Conservation (phyloP, 306 rosid species). For the Ziziphus jujuba region DNA sequence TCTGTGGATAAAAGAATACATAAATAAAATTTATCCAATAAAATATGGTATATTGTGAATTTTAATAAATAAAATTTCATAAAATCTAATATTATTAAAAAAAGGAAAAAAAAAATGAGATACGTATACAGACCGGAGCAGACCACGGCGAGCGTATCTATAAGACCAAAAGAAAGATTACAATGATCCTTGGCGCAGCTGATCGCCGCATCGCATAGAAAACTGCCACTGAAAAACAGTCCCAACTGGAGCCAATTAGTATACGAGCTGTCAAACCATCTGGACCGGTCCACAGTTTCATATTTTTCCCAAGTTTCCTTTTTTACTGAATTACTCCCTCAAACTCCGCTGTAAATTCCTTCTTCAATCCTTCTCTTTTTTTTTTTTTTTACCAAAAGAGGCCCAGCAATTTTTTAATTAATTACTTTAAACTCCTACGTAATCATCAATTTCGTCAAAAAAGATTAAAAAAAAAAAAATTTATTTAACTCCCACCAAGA, state of each 20-base stretch:
- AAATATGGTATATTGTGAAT: too few species aligned
- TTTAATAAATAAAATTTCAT: too few species aligned
- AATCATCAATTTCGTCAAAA: background rate
- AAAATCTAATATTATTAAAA: too few species aligned
- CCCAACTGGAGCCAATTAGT: slow-evolving; percentile 57
- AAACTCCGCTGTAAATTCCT: slow-evolving; percentile 1
- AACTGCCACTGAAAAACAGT: slow-evolving; percentile 17
- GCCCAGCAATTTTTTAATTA: too few species aligned
- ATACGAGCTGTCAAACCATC: slow-evolving; percentile 56
- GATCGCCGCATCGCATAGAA: slow-evolving; percentile 16
- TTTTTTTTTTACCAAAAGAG: background rate
- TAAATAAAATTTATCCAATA: too few species aligned
- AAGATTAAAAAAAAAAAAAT: background rate
- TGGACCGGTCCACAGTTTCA: slow-evolving; percentile 26
- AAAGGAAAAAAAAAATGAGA: too few species aligned
- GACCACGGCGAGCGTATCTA: background rate
- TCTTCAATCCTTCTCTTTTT: background rate
- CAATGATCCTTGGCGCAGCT: slow-evolving; percentile 5
- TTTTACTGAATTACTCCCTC: slow-evolving; percentile 8
- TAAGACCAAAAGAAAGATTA: slow-evolving; percentile 3
- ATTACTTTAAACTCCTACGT: too few species aligned
- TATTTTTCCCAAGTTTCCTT: slow-evolving; percentile 9
- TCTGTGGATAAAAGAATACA: too few species aligned
- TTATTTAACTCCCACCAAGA: background rate
- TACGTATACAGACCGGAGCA: too few species aligned